These are phyloP conservation scores for Sordaria brevicollis DNA, from an alignment of 495 filamentous ascomycete species.

Conservation along the genomic window DNA sequence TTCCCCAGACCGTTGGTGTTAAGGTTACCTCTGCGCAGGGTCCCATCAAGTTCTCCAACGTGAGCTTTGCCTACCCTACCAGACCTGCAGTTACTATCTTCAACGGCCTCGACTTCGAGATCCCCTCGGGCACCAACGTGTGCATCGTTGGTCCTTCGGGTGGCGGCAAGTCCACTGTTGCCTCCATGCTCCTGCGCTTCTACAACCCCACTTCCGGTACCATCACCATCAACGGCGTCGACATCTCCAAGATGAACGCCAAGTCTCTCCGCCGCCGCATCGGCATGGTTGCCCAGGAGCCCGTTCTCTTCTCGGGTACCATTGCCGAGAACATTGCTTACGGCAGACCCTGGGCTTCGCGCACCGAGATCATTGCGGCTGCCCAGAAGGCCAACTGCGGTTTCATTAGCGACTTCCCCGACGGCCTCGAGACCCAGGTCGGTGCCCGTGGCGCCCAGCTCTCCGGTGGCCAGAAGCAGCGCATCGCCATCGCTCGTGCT, in stretches of 20 bases:
- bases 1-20: conserved; percentile 68
- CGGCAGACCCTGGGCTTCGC: conserved; percentile 68
- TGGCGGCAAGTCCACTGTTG: conserved; percentile 92
- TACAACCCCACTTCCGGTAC: conserved; percentile 71
- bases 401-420: conserved; percentile 93
- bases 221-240: conserved; percentile 74
- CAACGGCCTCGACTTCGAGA: conserved; percentile 76
- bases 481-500: conserved; percentile 92
- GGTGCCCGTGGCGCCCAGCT: conserved; percentile 89
- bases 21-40: conserved; percentile 75
- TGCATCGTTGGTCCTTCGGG: conserved; percentile 94
- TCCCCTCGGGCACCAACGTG: conserved; percentile 85
- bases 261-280: conserved; percentile 92
- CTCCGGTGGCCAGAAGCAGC: conserved; percentile 93
- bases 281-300: conserved; percentile 90
- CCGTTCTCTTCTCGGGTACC: conserved; percentile 88
- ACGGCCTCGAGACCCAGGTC: conserved; percentile 88
- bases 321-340: conserved; percentile 97
- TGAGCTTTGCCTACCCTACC: conserved; percentile 84
- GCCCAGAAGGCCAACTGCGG: conserved; percentile 92
- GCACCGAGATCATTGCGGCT: conserved; percentile 73
- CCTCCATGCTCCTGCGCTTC: conserved; percentile 77
- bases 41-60: conserved; percentile 73
- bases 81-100: conserved; percentile 87
- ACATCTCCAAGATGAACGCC: conserved; percentile 80